Percentiles rank a stretch among this genome's conserved stretches.
phyloP scores from a whole-genome alignment of 345 rosid species.

The Theobroma cacao region DNA sequence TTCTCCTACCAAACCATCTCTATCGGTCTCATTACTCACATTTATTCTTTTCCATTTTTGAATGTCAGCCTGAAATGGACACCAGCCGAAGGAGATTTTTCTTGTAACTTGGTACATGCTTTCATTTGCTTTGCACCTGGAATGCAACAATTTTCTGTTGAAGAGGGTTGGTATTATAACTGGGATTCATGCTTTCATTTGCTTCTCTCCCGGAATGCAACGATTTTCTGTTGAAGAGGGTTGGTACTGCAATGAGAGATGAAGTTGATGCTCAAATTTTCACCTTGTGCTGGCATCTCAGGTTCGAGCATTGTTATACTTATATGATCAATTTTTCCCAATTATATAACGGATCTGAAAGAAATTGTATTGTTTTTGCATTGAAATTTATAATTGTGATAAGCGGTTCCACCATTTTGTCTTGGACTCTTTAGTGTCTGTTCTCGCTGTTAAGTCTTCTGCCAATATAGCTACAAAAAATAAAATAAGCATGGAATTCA shows the following conservation, averaged over 20 bases:
- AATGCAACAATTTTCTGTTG: background rate
- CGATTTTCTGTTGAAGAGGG: conserved; percentile 2
- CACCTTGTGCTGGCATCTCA: background rate
- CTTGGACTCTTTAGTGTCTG: background rate
- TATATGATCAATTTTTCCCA: conserved; percentile 8
- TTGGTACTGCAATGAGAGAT: background rate
- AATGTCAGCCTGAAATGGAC: conserved; percentile 83
- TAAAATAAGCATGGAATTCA: background rate
- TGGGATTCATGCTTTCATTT: background rate
- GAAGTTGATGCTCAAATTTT: background rate
- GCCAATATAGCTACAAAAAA: background rate
- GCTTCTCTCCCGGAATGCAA: background rate
- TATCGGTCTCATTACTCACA: background rate
- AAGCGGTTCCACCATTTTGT: background rate
- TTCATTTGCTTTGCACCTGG: background rate
- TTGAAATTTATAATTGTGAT: background rate
- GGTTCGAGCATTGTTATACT: background rate
- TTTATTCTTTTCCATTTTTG: conserved; percentile 2
- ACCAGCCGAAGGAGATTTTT: conserved; percentile 96
- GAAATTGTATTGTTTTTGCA: background rate
- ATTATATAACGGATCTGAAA: background rate
- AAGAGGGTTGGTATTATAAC: background rate
- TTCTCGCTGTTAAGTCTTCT: background rate
- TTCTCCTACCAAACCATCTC: background rate
- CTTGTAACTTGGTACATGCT: conserved; percentile 38